A percentile compares a stretch with the other conserved stretches of the same genome.
Conservation (phyloP, 148 eudicot genomes). For the Polygonum maritimum region DNA sequence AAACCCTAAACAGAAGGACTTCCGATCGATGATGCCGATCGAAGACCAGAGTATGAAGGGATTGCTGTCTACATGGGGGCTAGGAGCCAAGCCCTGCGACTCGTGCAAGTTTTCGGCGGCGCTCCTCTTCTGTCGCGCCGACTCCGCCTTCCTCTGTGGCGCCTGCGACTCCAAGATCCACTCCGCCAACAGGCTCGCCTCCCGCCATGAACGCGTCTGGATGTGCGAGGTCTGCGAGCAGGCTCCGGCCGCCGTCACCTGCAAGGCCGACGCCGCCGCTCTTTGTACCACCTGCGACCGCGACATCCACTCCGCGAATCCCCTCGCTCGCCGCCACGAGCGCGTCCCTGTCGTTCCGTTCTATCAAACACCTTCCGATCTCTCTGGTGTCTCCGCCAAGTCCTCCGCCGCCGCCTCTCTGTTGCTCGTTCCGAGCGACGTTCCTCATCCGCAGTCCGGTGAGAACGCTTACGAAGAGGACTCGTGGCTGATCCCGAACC, state of each 20-base stretch:
- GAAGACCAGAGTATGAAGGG: conserved; percentile 12
- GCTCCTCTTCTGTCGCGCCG: conserved; percentile 46
- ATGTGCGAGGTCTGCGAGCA: conserved; percentile 84
- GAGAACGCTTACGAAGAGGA: conserved; percentile 31
- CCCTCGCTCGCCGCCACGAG: conserved; percentile 66
- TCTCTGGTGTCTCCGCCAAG: conserved; percentile 12
- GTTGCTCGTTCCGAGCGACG: conserved; percentile 15
- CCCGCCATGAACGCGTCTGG: conserved; percentile 65
- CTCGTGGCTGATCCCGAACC: conserved; percentile 59
- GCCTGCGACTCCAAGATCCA: conserved; percentile 56
- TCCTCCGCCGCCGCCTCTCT: conserved; percentile 10
- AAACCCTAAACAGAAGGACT: not conserved
- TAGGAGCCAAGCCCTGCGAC: conserved; percentile 43
- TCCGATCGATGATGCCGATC: conserved; percentile 5
- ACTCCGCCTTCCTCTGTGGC: conserved; percentile 57
- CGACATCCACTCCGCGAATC: conserved; percentile 77
- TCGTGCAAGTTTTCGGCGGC: conserved; percentile 47
- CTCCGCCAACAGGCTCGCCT: conserved; percentile 26
- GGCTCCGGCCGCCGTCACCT: conserved; percentile 59
- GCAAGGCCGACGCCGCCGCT: conserved; percentile 77
- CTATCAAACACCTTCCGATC: conserved; percentile 29
- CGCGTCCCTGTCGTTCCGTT: conserved; percentile 61
- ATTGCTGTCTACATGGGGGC: conserved; percentile 24
- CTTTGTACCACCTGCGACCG: conserved; percentile 64
- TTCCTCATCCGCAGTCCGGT: conserved; percentile 8